Evolutionary conservation across 352 stramenopile genomes (phyloP).

Genomic region (Phytophthora europaea): DNA sequence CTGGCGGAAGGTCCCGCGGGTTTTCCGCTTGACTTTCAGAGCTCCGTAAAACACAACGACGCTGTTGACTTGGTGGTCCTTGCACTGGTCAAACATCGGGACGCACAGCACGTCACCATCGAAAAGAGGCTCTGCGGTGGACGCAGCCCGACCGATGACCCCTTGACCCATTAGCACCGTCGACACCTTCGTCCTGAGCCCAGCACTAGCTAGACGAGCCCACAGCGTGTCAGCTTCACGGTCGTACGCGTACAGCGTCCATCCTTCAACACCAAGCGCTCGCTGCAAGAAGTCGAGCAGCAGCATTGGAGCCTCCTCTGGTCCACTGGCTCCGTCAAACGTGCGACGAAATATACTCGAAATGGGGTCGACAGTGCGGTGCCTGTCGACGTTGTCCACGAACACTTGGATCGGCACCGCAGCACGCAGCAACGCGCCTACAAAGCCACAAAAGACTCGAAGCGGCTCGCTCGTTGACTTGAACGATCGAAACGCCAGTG

Average conservation of each 20-base stretch:
- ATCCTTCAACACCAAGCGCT: slow-evolving; percentile 61
- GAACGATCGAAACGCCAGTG: slow-evolving; percentile 18
- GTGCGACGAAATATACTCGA: slow-evolving; percentile 12
- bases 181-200: slow-evolving; percentile 29
- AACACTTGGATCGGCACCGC: slow-evolving; percentile 46
- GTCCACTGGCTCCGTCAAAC: background rate
- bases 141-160: slow-evolving; percentile 60
- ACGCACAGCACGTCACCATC: slow-evolving; percentile 61
- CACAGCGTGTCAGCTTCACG: slow-evolving; percentile 62
- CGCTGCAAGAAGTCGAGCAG: slow-evolving; percentile 65
- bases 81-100: slow-evolving; percentile 52
- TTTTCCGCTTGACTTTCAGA: slow-evolving; percentile 11
- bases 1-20: slow-evolving; percentile 49
- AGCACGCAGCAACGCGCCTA: slow-evolving; percentile 65
- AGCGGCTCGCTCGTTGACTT: slow-evolving; percentile 50
- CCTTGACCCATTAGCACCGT: slow-evolving; percentile 65
- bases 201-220: slow-evolving; percentile 47
- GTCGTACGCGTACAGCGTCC: slow-evolving; percentile 70
- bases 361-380: slow-evolving; percentile 7
- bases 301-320: slow-evolving; percentile 7
- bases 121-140: slow-evolving; percentile 40
- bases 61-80: slow-evolving; percentile 58
- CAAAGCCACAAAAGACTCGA: slow-evolving; percentile 68
- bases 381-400: slow-evolving; percentile 14
- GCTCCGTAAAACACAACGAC: slow-evolving; percentile 68